Conservation (phyloP, 2,329 filamentous ascomycete genomes). For the Aphanoascus verrucosus region DNA sequence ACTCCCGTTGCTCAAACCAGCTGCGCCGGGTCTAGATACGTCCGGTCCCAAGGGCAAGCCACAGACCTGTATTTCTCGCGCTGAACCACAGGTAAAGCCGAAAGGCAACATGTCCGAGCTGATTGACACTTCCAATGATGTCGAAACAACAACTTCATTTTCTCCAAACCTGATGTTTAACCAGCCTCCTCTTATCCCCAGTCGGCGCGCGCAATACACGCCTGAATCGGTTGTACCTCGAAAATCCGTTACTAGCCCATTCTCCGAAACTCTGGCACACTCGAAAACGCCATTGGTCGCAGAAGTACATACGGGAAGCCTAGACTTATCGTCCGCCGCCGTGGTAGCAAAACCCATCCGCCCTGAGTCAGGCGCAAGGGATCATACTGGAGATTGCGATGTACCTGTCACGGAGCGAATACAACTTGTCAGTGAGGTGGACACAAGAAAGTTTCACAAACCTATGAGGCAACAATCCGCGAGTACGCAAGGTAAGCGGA, state of each 20-base stretch:
- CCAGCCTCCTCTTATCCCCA: not conserved
- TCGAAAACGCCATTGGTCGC: not conserved
- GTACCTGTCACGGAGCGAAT: slow-evolving; percentile 1
- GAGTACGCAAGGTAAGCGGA: slow-evolving; percentile 14
- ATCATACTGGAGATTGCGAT: not conserved
- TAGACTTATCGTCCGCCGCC: no score
- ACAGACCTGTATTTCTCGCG: not conserved
- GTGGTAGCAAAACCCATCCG: no score
- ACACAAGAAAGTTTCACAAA: slow-evolving; percentile 20
- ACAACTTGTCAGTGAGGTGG: slow-evolving; percentile 16
- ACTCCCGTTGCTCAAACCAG: no score
- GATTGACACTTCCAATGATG: not conserved
- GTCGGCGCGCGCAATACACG: not conserved
- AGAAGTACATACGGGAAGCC: no score
- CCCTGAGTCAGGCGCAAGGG: not conserved
- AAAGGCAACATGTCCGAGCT: not conserved
- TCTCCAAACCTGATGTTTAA: not conserved
- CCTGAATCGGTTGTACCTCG: not conserved
- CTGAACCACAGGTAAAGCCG: not conserved
- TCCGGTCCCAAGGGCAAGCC: not conserved
- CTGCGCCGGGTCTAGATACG: no score
- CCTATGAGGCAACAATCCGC: slow-evolving; percentile 26
- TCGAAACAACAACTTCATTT: not conserved
- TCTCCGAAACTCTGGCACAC: no score
- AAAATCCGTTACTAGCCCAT: no score